Base-by-base conservation (phyloP, 2,329 filamentous ascomycete species). In the Podosphaera fusca region DNA sequence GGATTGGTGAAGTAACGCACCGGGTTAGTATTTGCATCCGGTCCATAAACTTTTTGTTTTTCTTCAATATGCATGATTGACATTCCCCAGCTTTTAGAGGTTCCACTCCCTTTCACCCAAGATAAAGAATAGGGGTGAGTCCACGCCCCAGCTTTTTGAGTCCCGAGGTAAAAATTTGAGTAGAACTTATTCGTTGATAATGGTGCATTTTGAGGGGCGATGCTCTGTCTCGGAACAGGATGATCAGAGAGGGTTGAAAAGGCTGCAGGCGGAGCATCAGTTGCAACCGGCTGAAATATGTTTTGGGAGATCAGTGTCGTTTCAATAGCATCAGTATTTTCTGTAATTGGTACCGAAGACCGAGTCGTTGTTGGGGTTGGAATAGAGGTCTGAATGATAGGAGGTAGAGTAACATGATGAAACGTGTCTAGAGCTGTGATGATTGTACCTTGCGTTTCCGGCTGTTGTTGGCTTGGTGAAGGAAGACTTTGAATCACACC, bases 101-200 rank as follows among this genome's bases (percentile, higher is more conserved):
- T 71, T 9, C 80, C 82, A 57, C 71, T 70, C 0, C 84, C 84
- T 61, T 77, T 80, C 2, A 76, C 75, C 82, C 84, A 88, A 21
- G 75, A 70, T 21, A 89, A 66, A 2, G 79, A 77, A 65, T 88
- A 89, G 1, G 85, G 89, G 65, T 88, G 82, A 0, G 84, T 82
- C 70, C 83, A 95, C 0, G 81, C 75, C 0, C 82, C 76, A 5
- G 76, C 76, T 3, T 74, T 77, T 67, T 94, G 87, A 49, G 75
- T 75, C 3, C 81, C 84, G 0, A 95, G 73, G 67, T 87, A 87
- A 60, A 92, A 80, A 64, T 92, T 92, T 63, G 82, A 75, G 63
- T 85, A 87, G 67, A 88, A 89, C 65, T 86, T 89, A 72, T 89
- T 90, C 31, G 85, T 90, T 55, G 79, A 73, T 51, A 86, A 70